Evolutionary conservation across 176 grass and related monocot genomes (phyloP), one percentile per base, ranked within the genome.

Genomic region (Oryza brachyantha): DNA sequence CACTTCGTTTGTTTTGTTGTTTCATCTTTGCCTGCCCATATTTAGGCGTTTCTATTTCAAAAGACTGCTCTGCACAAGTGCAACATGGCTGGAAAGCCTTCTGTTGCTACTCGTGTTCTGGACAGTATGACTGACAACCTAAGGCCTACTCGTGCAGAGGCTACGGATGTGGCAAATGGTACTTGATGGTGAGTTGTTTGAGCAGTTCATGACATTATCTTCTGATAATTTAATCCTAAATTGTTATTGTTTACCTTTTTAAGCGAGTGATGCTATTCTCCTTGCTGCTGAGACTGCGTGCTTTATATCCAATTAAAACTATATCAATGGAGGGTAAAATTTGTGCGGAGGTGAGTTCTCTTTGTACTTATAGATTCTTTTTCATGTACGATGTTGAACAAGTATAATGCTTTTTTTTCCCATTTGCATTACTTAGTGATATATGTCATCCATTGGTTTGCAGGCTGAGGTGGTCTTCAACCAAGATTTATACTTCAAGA

Each of bases 41-140:
- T 81, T 26, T 66, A 99, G 96, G 96, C 89, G 78, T 99, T 99
- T 79, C 76, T 96, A 58, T 99, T 99, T 61, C 96, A 99, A 84
- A 99, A 99, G 61, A 89, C 96, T 76, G 96, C 96, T 26, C 82
- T 96, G 29, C 90, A 95, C 81, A 99, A 99, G 81, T 99, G 96
- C 70, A 99, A 99, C 82, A 86, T 99, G 84, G 92, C 92, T 86
- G 96, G 96, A 89, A 99, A 99, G 52, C 92, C 96, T 29, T 92
- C 90, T 83, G 90, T 99, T 69, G 68, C 96, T 68, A 99, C 96
- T 74, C 92, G 96, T 86, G 96, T 99, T 5, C 92, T 99, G 71
- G 96, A 99, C 84, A 99, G 96, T 78, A 99, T 99, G 96, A 96
- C 96, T 65, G 96, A 96, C 72, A 99, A 99, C 81, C 88, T 99